Percentiles rank a stretch among this genome's conserved stretches.
These are phyloP conservation scores for Schizosaccharomyces pombe DNA, from an alignment of 805 yeast species.

Conservation along the genomic window DNA sequence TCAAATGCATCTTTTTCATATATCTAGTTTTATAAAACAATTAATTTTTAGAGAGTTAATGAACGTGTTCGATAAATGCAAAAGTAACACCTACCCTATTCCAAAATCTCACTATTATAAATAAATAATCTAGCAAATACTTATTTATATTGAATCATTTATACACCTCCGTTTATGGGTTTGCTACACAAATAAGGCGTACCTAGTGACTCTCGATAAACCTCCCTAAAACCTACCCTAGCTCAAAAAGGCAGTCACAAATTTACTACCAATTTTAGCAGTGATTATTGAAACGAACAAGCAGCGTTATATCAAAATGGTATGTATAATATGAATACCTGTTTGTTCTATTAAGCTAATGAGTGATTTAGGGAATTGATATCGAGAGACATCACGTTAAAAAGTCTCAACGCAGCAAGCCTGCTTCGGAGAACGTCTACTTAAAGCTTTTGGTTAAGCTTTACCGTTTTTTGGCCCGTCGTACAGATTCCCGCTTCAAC, in stretches of 20 bases:
- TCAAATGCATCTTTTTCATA: no score
- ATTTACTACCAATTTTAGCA: background rate
- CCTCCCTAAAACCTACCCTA: background rate
- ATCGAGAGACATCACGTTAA: slow-evolving; percentile 87
- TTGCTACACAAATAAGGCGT: no score
- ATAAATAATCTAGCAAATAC: no score
- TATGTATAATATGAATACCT: background rate
- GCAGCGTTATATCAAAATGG: background rate
- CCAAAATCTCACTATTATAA: no score
- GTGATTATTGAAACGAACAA: background rate
- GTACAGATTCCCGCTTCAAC: slow-evolving; percentile 96
- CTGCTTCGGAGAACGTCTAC: slow-evolving; percentile 98
- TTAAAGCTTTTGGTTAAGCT: slow-evolving; percentile 90
- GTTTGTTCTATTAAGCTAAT: background rate
- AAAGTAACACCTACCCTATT: no score
- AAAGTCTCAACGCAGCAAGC: slow-evolving; percentile 93
- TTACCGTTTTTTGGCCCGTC: slow-evolving; percentile 90
- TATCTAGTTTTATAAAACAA: no score
- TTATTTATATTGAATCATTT: no score
- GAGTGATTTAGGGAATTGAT: slow-evolving; percentile 22
- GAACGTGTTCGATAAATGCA: no score
- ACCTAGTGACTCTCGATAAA: no score
- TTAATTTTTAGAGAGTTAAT: no score
- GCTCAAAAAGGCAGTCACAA: background rate
- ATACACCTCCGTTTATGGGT: no score